These are phyloP conservation scores for Phyllosticta ampelicida DNA, from an alignment of 2,329 filamentous ascomycete genomes.

Conservation along the genomic window DNA sequence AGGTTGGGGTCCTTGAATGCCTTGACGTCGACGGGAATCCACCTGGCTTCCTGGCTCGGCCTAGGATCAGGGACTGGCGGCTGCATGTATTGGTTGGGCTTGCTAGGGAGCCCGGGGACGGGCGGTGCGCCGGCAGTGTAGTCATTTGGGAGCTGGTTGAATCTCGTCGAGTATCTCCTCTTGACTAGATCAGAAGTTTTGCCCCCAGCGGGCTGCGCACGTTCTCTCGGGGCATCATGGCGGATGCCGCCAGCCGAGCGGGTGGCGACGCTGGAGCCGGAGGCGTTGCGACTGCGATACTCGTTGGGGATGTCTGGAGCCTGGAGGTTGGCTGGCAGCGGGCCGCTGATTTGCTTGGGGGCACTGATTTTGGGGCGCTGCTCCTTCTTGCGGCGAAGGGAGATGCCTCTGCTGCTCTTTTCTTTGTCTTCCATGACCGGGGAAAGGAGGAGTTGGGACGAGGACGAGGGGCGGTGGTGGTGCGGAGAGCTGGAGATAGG, in stretches of 20 bases:
- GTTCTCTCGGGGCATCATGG: conserved; percentile 26
- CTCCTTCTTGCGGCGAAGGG: conserved; percentile 52
- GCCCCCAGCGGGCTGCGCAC: conserved; percentile 31
- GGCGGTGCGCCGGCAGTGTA: conserved; percentile 58
- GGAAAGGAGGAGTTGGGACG: background rate
- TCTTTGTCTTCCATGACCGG: conserved; percentile 30
- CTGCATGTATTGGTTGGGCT: conserved; percentile 49
- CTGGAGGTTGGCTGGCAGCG: conserved; percentile 17
- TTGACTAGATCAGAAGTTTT: conserved; percentile 78
- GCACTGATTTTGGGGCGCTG: conserved; percentile 49
- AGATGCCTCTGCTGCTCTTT: conserved; percentile 40
- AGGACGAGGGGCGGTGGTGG: background rate
- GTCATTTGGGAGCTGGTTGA: conserved; percentile 64
- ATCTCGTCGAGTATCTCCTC: conserved; percentile 84
- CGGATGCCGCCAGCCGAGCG: conserved; percentile 14
- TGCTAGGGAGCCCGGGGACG: conserved; percentile 50
- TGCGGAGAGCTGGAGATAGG: background rate
- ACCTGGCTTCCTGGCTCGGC: conserved; percentile 42
- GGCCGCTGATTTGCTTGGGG: conserved; percentile 44
- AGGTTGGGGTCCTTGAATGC: conserved; percentile 71
- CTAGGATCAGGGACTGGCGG: conserved; percentile 32
- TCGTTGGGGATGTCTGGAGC: conserved; percentile 9
- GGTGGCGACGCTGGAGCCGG: background rate
- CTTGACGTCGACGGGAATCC: conserved; percentile 62
- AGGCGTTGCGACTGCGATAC: background rate